A percentile compares a stretch with the other conserved stretches of the same genome.
phyloP scores from a whole-genome alignment of 768 basidiomycete genomes.

The Symmetrospora coprosmae region DNA sequence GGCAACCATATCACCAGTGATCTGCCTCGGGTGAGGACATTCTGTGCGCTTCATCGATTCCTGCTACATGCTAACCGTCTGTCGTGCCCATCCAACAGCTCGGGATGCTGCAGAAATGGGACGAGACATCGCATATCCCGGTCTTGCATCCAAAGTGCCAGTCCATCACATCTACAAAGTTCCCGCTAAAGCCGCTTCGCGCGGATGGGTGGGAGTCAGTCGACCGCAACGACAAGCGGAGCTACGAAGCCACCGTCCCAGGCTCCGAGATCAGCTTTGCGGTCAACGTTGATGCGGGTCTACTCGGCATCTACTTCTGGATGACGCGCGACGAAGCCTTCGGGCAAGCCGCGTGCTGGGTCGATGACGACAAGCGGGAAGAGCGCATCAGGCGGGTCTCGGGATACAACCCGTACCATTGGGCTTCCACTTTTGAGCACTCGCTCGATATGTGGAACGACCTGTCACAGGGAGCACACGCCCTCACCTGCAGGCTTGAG shows the following conservation, averaged over 20 bases:
- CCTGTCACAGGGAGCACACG: slow-evolving; percentile 10
- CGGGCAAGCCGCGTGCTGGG: not conserved
- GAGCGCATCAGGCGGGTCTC: not conserved
- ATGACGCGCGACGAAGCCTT: not conserved
- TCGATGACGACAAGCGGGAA: slow-evolving; percentile 4
- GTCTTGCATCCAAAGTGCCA: slow-evolving; percentile 13
- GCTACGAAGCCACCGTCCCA: slow-evolving; percentile 16
- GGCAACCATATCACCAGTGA: not conserved
- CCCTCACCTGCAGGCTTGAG: not conserved
- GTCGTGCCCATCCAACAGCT: not conserved
- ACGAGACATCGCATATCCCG: not conserved
- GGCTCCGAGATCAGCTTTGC: slow-evolving; percentile 22
- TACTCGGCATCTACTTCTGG: slow-evolving; percentile 11
- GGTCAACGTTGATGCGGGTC: not conserved
- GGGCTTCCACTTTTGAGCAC: slow-evolving; percentile 2
- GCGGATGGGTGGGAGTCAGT: slow-evolving; percentile 14
- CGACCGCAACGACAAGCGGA: slow-evolving; percentile 23
- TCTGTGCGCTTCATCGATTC: not conserved
- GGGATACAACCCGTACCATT: not conserved
- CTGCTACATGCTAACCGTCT: no score
- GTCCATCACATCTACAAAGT: slow-evolving; percentile 5
- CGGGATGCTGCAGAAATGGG: slow-evolving; percentile 7
- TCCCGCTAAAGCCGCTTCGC: not conserved
- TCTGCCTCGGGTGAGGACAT: slow-evolving; percentile 3
- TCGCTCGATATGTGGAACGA: not conserved